Conservation (phyloP, 306 rosid genomes). For the Vigna unguiculata region DNA sequence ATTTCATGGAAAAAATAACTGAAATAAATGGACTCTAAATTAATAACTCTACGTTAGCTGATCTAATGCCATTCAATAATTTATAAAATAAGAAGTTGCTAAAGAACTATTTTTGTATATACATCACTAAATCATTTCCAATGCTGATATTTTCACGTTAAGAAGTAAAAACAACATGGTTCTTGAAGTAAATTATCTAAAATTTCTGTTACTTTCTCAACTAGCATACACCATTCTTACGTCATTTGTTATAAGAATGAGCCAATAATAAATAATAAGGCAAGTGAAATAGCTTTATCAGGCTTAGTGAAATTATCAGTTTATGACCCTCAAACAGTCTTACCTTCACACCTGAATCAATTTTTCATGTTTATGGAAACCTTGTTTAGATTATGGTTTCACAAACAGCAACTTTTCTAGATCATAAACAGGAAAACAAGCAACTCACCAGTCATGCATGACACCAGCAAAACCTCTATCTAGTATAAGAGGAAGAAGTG, state of each 20-base stretch:
- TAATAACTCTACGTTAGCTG: slow-evolving; percentile 19
- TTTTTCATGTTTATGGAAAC: neutral
- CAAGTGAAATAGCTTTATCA: slow-evolving; percentile 12
- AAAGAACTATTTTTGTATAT: slow-evolving; percentile 1
- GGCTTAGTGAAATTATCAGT: slow-evolving; percentile 28
- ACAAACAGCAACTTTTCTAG: slow-evolving; percentile 20
- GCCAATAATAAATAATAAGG: slow-evolving; percentile 9
- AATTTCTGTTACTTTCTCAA: slow-evolving; percentile 30
- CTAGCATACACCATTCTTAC: slow-evolving; percentile 20
- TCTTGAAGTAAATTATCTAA: slow-evolving; percentile 8
- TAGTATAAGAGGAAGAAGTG: slow-evolving; percentile 91
- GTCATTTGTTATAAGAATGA: slow-evolving; percentile 5
- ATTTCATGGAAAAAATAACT: neutral
- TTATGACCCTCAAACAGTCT: slow-evolving; percentile 23
- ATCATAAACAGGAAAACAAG: slow-evolving; percentile 26
- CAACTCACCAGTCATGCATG: slow-evolving; percentile 90
- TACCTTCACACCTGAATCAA: neutral
- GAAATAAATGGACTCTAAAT: neutral
- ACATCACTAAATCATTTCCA: slow-evolving; percentile 13
- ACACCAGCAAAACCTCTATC: slow-evolving; percentile 94
- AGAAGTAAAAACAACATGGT: slow-evolving; percentile 27
- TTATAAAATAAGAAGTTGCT: slow-evolving; percentile 17
- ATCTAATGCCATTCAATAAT: slow-evolving; percentile 7
- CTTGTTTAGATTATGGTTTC: slow-evolving; percentile 12
- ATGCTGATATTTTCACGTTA: slow-evolving; percentile 8